These are phyloP conservation scores for Phoenix dactylifera DNA, from an alignment of 176 grass and related monocot genomes.

Conservation along the genomic window DNA sequence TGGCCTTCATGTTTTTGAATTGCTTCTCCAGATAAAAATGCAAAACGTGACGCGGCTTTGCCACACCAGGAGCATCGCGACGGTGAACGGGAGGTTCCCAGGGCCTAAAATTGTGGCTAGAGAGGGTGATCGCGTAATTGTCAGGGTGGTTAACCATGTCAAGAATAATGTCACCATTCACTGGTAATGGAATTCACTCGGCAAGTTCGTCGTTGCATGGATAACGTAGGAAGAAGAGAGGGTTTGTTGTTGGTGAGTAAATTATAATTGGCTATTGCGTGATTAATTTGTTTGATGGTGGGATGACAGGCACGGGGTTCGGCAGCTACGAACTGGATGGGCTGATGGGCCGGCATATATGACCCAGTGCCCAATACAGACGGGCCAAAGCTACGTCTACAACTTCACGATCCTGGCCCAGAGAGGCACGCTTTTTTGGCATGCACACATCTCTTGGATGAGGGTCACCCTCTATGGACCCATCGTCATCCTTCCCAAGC, in stretches of 20 bases:
- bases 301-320: constrained; percentile 38
- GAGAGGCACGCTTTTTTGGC: constrained; percentile 58
- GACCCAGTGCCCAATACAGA: constrained; percentile 61
- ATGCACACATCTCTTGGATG: constrained; percentile 58
- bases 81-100: constrained; percentile 60
- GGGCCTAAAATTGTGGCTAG: constrained; percentile 41
- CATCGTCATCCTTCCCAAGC: constrained; percentile 47
- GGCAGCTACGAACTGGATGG: constrained; percentile 58
- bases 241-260: too few species aligned
- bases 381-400: constrained; percentile 47
- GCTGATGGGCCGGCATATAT: constrained; percentile 57
- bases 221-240: too few species aligned
- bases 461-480: constrained; percentile 44
- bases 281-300: background rate
- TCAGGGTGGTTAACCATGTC: constrained; percentile 56
- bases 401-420: constrained; percentile 49
- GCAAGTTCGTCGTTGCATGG: too few species aligned
- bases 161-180: constrained; percentile 54
- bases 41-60: constrained; percentile 42
- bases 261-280: too few species aligned
- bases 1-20: too few species aligned
- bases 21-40: constrained; percentile 24
- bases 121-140: constrained; percentile 51
- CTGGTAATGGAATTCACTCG: constrained; percentile 25
- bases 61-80: constrained; percentile 44